Evolutionary conservation across 306 rosid genomes (phyloP).

Genomic region (Begonia loranthoides): DNA sequence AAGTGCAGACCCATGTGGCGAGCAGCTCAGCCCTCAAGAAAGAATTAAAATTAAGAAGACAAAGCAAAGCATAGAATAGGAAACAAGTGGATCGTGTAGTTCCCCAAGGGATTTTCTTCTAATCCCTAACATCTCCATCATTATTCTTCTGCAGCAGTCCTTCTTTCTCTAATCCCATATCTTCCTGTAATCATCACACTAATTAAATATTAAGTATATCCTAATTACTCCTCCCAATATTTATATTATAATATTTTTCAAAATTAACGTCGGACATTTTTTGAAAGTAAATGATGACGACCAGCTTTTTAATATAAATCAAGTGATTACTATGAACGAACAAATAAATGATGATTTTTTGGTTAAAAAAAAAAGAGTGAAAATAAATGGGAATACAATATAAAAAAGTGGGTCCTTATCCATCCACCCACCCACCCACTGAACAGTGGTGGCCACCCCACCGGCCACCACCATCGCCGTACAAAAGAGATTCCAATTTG

Average conservation of each 20-base stretch:
- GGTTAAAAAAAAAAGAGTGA: not conserved
- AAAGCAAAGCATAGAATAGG: conserved; percentile 23
- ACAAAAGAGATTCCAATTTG: conserved; percentile 51
- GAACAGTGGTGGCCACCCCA: conserved; percentile 11
- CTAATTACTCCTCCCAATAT: no score
- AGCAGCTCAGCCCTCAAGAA: conserved; percentile 39
- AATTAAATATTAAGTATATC: not conserved
- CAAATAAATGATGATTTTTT: not conserved
- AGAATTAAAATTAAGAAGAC: conserved; percentile 22
- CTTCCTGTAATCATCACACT: not conserved
- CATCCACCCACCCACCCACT: conserved; percentile 14
- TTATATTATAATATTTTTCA: no score
- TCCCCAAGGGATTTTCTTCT: conserved; percentile 84
- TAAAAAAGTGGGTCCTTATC: conserved; percentile 29
- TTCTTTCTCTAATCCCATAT: conserved; percentile 6
- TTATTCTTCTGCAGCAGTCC: conserved; percentile 36
- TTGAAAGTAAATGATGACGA: no score
- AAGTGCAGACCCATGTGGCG: conserved; percentile 60
- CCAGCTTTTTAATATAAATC: no score
- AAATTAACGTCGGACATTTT: no score
- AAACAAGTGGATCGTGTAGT: conserved; percentile 88
- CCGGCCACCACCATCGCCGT: conserved; percentile 19
- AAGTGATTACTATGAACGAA: no score
- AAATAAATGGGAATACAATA: conserved; percentile 7
- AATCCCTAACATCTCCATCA: conserved; percentile 39